Evolutionary conservation across 2,329 filamentous ascomycete genomes (phyloP), one percentile per base, ranked within the genome.

Genomic region (Alternaria gaisen): DNA sequence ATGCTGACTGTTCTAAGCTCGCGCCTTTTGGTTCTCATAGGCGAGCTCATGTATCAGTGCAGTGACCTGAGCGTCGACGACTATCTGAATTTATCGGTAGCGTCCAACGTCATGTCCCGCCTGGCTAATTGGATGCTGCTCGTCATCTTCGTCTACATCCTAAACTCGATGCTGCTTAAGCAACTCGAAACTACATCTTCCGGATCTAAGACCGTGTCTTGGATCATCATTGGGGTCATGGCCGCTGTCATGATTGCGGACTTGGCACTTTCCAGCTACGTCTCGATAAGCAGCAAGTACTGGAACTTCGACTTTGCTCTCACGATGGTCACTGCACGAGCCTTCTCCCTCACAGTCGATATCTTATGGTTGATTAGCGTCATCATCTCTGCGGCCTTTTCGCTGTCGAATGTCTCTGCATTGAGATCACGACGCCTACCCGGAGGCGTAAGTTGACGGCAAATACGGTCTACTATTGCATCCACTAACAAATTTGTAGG

Each of bases 131-230:
- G 61, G 55, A 43, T 69, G 54, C 53, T 77, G 2, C 66, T 77
- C 1, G 63, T 72, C 8, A 58, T 72, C 3, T 64, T 71, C 5
- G 48, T 74, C 30, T 74, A 61, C 51, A 52, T 47, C 9, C 56
- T 77, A 51, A 76, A 76, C 65, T 60, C 26, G 11, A 52, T 68
- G 58, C 68, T 78, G 1, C 66, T 65, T 38, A 36, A 67, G 41
- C 67, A 61, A 34, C 60, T 72, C 16, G 63, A 64, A 5, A 34
- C 11, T 8, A 22, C 32, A 20, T 48, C 46, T 18, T 60, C 65
- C 43, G 50, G 38, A 4, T 46, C 69, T 42, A 72, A 67, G 12
- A 38, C 64, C 9, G 20, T 69, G 7, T 59, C 50, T 10, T 36
- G 66, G 4, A 52, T 53, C 20, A 50, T 71, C 11, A 22, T 72